A percentile compares a stretch with the other conserved stretches of the same genome.
phyloP scores from a whole-genome alignment of 768 basidiomycete species.

The Clathrus columnatus region DNA sequence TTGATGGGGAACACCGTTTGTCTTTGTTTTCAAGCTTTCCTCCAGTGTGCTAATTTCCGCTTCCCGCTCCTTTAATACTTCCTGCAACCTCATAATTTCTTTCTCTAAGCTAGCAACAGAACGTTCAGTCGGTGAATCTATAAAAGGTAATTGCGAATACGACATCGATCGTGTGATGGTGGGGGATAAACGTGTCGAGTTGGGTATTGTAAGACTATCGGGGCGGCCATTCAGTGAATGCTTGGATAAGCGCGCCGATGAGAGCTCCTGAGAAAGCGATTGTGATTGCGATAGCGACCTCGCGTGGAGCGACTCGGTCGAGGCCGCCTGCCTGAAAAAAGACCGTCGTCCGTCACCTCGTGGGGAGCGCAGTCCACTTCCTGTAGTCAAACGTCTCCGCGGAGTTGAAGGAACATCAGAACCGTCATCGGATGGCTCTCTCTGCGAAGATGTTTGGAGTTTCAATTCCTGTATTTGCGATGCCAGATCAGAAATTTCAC shows the following conservation, averaged over 20 bases:
- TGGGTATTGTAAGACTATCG: constrained; percentile 9
- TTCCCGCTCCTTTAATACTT: constrained; percentile 85
- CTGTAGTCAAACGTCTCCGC: constrained; percentile 45
- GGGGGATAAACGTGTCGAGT: constrained; percentile 22
- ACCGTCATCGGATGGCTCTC: constrained; percentile 32
- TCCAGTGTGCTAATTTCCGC: constrained; percentile 81
- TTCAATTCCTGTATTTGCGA: constrained; percentile 86
- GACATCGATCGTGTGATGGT: constrained; percentile 38
- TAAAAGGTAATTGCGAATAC: constrained; percentile 7
- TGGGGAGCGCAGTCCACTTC: constrained; percentile 20
- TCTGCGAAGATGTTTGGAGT: constrained; percentile 33
- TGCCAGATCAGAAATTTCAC: constrained; percentile 87
- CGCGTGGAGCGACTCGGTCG: constrained; percentile 80
- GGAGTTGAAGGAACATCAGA: constrained; percentile 32
- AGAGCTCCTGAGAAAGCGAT: constrained; percentile 96
- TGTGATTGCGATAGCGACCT: constrained; percentile 91
- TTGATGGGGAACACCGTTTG: constrained; percentile 1
- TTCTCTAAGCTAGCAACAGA: constrained; percentile 81
- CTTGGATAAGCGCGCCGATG: constrained; percentile 80
- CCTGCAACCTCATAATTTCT: constrained; percentile 93
- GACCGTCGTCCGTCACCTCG: constrained; percentile 41
- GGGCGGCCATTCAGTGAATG: constrained; percentile 37
- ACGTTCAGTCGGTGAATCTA: constrained; percentile 55
- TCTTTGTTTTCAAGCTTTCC: constrained; percentile 34
- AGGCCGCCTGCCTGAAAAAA: constrained; percentile 87